phyloP scores from a whole-genome alignment of 169 alveolate genomes.

The Perkinsus marinus region DNA sequence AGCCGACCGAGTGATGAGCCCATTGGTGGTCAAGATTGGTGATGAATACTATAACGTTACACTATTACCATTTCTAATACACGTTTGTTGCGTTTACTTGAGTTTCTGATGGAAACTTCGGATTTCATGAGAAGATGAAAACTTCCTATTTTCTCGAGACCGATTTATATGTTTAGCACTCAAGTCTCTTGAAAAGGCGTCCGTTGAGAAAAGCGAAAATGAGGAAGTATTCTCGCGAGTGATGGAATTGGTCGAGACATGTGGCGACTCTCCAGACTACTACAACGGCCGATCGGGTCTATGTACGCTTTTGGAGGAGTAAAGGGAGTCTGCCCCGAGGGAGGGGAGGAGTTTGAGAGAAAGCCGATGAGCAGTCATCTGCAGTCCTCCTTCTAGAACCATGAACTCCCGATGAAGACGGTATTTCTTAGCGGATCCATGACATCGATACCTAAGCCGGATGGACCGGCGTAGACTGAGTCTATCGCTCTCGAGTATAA shows the following conservation, averaged over 20 bases:
- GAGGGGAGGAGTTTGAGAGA: neutral
- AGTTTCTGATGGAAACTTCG: no score
- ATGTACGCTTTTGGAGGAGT: no score
- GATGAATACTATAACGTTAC: neutral
- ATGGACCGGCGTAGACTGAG: neutral
- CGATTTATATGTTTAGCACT: no score
- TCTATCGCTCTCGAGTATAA: no score
- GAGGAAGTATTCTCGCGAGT: neutral
- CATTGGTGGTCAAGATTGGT: neutral
- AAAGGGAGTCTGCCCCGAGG: neutral
- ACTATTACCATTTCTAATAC: neutral
- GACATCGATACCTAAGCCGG: neutral
- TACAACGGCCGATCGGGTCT: no score
- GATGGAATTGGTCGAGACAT: neutral
- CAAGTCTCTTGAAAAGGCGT: no score
- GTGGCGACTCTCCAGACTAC: no score
- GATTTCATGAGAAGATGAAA: no score
- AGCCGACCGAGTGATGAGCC: neutral
- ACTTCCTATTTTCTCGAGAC: no score
- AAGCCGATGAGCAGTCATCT: neutral
- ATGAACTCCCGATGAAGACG: neutral
- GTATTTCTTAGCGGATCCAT: neutral
- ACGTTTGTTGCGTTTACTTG: neutral
- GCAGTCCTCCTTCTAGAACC: neutral
- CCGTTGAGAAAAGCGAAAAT: neutral